phyloP scores from a whole-genome alignment of 805 yeast genomes.

The Suhomyces emberorum region DNA sequence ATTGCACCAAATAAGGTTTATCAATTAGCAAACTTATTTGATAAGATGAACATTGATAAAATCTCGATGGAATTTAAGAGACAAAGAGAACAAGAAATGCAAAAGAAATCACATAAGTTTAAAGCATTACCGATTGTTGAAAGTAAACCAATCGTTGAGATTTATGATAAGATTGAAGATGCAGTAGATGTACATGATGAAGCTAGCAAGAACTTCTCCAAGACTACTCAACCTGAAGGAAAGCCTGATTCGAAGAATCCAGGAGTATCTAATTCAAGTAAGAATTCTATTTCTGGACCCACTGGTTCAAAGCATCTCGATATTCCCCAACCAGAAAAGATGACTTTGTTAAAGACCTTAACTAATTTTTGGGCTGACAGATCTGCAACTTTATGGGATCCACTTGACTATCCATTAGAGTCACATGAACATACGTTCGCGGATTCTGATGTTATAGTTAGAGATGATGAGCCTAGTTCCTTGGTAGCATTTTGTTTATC shows the following conservation, averaged over 20 bases:
- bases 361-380: constrained; percentile 97
- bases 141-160: constrained; percentile 85
- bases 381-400: constrained; percentile 93
- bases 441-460: constrained; percentile 86
- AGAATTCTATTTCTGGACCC: background rate
- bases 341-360: constrained; percentile 76
- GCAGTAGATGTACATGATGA: constrained; percentile 58
- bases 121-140: constrained; percentile 68
- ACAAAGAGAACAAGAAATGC: constrained; percentile 77
- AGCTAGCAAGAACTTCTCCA: constrained; percentile 6
- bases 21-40: constrained; percentile 63
- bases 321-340: constrained; percentile 55
- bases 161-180: constrained; percentile 82
- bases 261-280: background rate
- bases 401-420: constrained; percentile 76
- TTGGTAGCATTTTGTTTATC: constrained; percentile 89
- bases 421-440: constrained; percentile 88
- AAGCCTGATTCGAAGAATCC: background rate
- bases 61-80: constrained; percentile 81
- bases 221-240: constrained; percentile 2
- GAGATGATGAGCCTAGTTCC: constrained; percentile 97
- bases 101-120: constrained; percentile 56
- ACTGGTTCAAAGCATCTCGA: constrained; percentile 16
- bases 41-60: constrained; percentile 74
- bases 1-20: constrained; percentile 43